These are phyloP conservation scores for Vigna trinervia DNA, from an alignment of 306 rosid species.

Conservation along the genomic window DNA sequence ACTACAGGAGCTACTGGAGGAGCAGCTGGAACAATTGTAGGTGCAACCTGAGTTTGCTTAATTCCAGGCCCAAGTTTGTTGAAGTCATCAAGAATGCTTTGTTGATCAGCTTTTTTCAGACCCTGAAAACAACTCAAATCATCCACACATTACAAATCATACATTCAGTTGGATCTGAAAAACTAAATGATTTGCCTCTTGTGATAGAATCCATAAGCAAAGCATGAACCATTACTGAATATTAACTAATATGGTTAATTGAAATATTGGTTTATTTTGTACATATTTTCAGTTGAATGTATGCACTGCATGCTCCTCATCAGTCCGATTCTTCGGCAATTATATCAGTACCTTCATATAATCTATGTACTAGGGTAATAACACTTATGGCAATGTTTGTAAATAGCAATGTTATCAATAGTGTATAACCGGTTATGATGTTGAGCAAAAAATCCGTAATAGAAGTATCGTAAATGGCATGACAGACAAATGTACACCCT, in stretches of 20 bases:
- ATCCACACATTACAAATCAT: constrained; percentile 29
- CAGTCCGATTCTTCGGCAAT: neutral
- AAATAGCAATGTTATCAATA: neutral
- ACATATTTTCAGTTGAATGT: neutral
- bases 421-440: no score
- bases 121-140: constrained; percentile 66
- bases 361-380: neutral
- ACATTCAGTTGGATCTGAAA: constrained; percentile 37
- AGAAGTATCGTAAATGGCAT: no score
- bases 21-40: constrained; percentile 56
- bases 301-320: neutral
- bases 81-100: constrained; percentile 90
- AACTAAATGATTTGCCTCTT: neutral
- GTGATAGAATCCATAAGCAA: constrained; percentile 33
- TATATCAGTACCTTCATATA: neutral
- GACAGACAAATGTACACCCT: no score
- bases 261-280: neutral
- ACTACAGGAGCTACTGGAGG: constrained; percentile 60
- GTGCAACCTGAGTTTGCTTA: constrained; percentile 67
- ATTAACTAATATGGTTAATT: neutral
- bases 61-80: constrained; percentile 92
- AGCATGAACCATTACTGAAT: neutral
- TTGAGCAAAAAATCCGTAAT: no score
- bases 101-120: constrained; percentile 87
- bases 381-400: neutral